Conservation (phyloP, 139 green algal species). For the Astrephomene gubernaculifera region DNA sequence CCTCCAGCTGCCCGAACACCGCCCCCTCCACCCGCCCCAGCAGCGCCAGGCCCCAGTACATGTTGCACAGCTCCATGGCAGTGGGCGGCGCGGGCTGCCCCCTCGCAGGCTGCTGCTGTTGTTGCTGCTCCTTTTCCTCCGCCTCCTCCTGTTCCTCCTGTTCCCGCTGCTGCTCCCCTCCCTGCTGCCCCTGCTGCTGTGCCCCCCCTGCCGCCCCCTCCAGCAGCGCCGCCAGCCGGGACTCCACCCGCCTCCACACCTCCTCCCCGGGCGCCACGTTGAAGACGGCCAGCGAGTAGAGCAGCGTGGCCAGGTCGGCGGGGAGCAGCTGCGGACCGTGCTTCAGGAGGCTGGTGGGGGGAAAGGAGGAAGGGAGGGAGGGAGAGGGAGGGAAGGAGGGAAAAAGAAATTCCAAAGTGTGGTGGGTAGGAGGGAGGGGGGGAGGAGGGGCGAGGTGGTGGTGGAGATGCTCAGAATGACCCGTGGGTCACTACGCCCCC, state of each 20-base stretch:
- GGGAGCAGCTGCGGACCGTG: background rate
- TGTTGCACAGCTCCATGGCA: slow-evolving; percentile 47
- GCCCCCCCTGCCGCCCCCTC: background rate
- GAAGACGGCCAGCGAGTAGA: slow-evolving; percentile 50
- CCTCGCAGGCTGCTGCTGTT: too few relatives aligned
- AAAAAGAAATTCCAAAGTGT: too few relatives aligned
- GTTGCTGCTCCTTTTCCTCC: too few relatives aligned
- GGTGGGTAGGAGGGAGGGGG: background rate
- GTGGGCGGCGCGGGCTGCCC: too few relatives aligned
- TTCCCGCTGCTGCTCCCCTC: too few relatives aligned
- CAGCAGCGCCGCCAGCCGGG: background rate
- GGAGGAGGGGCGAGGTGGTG: too few relatives aligned
- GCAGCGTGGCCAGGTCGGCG: slow-evolving; percentile 41
- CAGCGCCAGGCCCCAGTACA: slow-evolving; percentile 56
- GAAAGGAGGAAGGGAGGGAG: background rate
- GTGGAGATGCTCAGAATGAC: too few relatives aligned
- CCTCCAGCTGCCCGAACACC: slow-evolving; percentile 6
- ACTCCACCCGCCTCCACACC: slow-evolving; percentile 1
- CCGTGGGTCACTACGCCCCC: too few relatives aligned
- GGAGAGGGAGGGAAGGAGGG: background rate
- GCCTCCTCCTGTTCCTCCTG: too few relatives aligned
- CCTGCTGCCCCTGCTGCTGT: too few relatives aligned
- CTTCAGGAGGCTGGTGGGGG: slow-evolving; percentile 25
- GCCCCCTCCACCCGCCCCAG: slow-evolving; percentile 30
- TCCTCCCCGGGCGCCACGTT: slow-evolving; percentile 19